Percentiles rank a stretch among this genome's conserved stretches.
phyloP scores from a whole-genome alignment of 345 rosid genomes.

The Pistacia integerrima region DNA sequence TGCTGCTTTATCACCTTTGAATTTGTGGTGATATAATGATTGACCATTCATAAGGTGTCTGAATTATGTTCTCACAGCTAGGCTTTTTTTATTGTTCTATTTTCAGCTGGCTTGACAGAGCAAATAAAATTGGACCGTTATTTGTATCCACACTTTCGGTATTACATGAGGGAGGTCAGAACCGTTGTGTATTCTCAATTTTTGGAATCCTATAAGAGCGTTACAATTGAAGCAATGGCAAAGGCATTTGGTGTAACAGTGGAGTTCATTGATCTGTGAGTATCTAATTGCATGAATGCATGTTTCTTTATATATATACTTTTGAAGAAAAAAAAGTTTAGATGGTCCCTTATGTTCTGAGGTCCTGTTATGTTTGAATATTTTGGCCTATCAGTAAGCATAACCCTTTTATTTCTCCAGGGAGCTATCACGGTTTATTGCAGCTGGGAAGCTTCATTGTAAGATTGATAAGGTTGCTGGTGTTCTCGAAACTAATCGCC shows the following conservation, averaged over 20 bases:
- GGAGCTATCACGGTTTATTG: conserved; percentile 94
- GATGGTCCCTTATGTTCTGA: not conserved
- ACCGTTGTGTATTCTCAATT: conserved; percentile 94
- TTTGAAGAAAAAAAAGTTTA: not conserved
- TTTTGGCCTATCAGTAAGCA: not conserved
- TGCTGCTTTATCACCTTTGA: not conserved
- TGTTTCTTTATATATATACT: not conserved
- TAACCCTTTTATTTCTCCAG: conserved; percentile 39
- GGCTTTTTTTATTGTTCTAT: conserved; percentile 22
- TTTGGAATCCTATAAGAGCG: conserved; percentile 95
- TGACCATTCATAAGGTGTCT: not conserved
- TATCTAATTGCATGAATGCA: conserved; percentile 11
- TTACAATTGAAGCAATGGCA: conserved; percentile 97
- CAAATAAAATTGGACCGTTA: conserved; percentile 90
- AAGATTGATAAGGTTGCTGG: conserved; percentile 99
- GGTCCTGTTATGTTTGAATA: not conserved
- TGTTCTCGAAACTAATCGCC: conserved; percentile 95
- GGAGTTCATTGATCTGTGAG: conserved; percentile 96
- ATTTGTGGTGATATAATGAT: not conserved
- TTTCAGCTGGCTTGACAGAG: conserved; percentile 77
- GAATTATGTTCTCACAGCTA: conserved; percentile 10
- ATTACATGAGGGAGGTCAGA: conserved; percentile 98
- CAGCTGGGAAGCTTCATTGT: conserved; percentile 99
- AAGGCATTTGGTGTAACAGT: conserved; percentile 93
- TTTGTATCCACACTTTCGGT: conserved; percentile 91